A percentile compares a stretch with the other conserved stretches of the same genome.
phyloP scores from a whole-genome alignment of 2,329 filamentous ascomycete species.

The Penicillium palitans region DNA sequence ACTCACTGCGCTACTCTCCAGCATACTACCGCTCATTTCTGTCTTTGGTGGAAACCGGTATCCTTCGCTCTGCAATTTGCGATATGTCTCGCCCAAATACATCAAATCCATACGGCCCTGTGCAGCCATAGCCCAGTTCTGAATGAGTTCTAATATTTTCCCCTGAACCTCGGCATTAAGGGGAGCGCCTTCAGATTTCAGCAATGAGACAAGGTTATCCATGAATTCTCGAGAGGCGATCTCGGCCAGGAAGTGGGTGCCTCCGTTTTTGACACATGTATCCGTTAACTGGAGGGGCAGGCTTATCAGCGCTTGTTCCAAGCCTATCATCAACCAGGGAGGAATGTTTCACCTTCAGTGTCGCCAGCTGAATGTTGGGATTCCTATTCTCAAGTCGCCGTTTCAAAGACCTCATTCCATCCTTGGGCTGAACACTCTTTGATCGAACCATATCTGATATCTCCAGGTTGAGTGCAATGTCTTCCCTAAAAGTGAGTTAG shows the following conservation, averaged over 20 bases:
- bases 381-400: slow-evolving; percentile 95
- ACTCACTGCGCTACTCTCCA: slow-evolving; percentile 90
- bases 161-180: slow-evolving; percentile 81
- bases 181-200: slow-evolving; percentile 74
- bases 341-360: slow-evolving; percentile 73
- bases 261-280: slow-evolving; percentile 98
- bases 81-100: slow-evolving; percentile 89
- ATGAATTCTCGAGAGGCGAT: slow-evolving; percentile 97
- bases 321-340: slow-evolving; percentile 53
- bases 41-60: slow-evolving; percentile 85
- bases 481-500: slow-evolving; percentile 62
- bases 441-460: slow-evolving; percentile 97
- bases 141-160: slow-evolving; percentile 91
- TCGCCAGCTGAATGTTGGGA: slow-evolving; percentile 91
- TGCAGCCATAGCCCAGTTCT: slow-evolving; percentile 87
- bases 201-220: slow-evolving; percentile 89
- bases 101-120: slow-evolving; percentile 78
- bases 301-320: slow-evolving; percentile 68
- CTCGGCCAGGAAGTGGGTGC: slow-evolving; percentile 89
- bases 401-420: slow-evolving; percentile 96
- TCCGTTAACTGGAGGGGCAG: slow-evolving; percentile 70
- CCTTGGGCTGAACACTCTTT: slow-evolving; percentile 94
- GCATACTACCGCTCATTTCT: slow-evolving; percentile 91
- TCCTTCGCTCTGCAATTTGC: slow-evolving; percentile 76
- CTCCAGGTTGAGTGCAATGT: slow-evolving; percentile 95